These are phyloP conservation scores for Bauhinia variegata DNA, from an alignment of 306 rosid genomes.

Conservation along the genomic window DNA sequence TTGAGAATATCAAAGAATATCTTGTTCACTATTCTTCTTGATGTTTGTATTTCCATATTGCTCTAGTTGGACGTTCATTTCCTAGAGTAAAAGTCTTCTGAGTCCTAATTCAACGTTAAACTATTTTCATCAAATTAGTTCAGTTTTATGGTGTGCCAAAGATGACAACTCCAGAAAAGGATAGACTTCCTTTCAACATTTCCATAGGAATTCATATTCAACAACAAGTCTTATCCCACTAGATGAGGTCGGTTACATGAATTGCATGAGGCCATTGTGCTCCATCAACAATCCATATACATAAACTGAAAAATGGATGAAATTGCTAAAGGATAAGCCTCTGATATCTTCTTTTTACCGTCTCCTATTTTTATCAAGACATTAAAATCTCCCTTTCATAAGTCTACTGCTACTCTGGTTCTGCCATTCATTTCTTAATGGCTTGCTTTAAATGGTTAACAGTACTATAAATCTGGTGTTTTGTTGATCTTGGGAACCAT, in stretches of 20 bases:
- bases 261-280: too few relatives aligned
- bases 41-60: constrained; percentile 8
- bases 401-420: background rate
- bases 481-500: background rate
- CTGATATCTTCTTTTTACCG: background rate
- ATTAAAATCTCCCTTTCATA: background rate
- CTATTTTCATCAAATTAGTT: background rate
- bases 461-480: too few relatives aligned
- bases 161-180: background rate
- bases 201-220: constrained; percentile 9
- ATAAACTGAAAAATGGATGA: background rate
- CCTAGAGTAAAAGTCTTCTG: constrained; percentile 7
- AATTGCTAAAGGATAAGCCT: background rate
- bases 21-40: constrained; percentile 4
- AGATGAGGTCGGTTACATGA: too few relatives aligned
- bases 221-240: background rate
- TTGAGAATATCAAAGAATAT: constrained; percentile 4
- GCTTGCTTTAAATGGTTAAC: constrained; percentile 13
- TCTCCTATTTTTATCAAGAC: background rate
- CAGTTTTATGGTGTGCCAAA: background rate
- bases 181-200: constrained; percentile 9
- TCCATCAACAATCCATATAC: too few relatives aligned
- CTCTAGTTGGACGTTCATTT: background rate
- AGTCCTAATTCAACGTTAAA: constrained; percentile 14
- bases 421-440: background rate